Evolutionary conservation across 2,329 filamentous ascomycete species (phyloP), one percentile per base, ranked within the genome.

Genomic region (Emmonsiellopsis sp.): DNA sequence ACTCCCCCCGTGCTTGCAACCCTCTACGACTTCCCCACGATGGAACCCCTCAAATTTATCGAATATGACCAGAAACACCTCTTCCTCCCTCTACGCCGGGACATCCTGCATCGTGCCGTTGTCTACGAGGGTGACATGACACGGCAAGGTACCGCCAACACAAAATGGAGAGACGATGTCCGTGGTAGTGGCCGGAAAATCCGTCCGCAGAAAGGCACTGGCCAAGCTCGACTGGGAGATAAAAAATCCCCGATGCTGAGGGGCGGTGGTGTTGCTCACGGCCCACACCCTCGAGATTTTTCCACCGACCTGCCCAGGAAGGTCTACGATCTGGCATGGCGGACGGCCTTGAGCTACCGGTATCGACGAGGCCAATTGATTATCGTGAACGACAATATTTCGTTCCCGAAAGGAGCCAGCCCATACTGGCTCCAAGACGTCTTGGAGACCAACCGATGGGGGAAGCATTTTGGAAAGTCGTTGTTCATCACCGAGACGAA

Each of bases 271-370:
- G 92, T 94, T 62, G 77, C 84, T 0, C 89, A 90, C 65, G 93
- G 93, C n/a, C 93, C 93, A 31, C 85, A 91, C 63, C 91, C 91
- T 30, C 81, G 93, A 68, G 89, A 97, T 73, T 98, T 98, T 67
- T 82, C 82, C 56, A 94, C 91, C 20, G 80, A 80, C 13, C 77
- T 98, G 53, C 90, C 86, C 63, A 80, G 80, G 67, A 97, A 97
- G 76, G 82, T 95, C 47, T 98, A 98, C 75, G 91, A 97, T 72
- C 79, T 94, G 63, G 93, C 93, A 8, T 97, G 89, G 89, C 83
- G 93, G 67, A 97, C 87, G 43, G 93, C 93, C 9, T 79, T 98
- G 59, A 93, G 87, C 65, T 95, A 95, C 76, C 84, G 93, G 56
- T 97, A 93, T 73, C 79, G 85, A 60, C 83, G 84, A 60, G 93